Percentiles rank a stretch among this genome's conserved stretches.
These are phyloP conservation scores for Aspergillus clavatus DNA, from an alignment of 2,329 filamentous ascomycete species.

Conservation along the genomic window DNA sequence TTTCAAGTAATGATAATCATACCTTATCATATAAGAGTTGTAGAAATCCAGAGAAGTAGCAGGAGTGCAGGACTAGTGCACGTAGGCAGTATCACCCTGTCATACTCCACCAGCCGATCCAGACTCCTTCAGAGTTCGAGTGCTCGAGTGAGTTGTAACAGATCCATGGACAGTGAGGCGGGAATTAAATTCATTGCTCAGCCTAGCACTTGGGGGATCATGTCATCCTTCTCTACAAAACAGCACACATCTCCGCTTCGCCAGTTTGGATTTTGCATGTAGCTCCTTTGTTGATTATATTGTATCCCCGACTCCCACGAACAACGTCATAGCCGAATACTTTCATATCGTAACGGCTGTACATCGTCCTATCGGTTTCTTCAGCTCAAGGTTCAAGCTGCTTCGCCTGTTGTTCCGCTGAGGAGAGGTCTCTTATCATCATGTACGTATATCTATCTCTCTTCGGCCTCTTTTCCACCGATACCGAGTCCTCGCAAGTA, in stretches of 20 bases:
- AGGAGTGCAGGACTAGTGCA: no score
- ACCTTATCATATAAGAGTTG: background rate
- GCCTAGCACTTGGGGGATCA: background rate
- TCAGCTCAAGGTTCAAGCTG: no score
- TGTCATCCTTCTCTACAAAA: background rate
- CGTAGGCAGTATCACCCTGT: conserved; percentile 9
- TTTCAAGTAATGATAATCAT: conserved; percentile 1
- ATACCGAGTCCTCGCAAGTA: background rate
- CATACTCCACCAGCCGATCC: conserved; percentile 17
- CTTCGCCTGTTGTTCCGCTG: no score
- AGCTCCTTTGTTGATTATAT: no score
- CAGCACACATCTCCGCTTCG: no score
- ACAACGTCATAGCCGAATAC: no score
- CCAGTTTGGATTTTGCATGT: no score
- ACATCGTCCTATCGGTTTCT: no score
- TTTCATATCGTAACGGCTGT: no score
- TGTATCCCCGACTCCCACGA: no score
- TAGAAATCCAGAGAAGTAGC: background rate
- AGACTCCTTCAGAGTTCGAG: background rate
- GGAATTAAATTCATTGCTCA: background rate
- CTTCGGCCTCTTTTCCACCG: background rate
- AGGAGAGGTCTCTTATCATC: no score
- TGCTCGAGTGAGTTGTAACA: conserved; percentile 21
- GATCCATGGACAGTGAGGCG: conserved; percentile 18
- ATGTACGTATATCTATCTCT: no score